These are phyloP conservation scores for Monosporascus sp. DNA, from an alignment of 2,329 filamentous ascomycete genomes.

Conservation along the genomic window DNA sequence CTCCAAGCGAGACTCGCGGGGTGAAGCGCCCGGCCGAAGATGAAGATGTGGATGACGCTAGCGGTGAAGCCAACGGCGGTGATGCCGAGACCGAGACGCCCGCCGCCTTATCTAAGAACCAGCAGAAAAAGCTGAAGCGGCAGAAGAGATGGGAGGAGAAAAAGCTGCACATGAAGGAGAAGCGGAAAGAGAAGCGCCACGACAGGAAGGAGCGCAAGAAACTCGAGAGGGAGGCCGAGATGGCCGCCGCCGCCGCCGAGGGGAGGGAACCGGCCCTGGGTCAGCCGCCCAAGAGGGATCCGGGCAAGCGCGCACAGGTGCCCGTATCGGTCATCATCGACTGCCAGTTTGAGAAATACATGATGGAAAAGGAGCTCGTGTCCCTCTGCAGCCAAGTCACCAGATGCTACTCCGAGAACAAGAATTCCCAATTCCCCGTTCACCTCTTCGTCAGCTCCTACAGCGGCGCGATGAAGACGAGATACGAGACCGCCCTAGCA, in stretches of 20 bases:
- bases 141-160: slow-evolving; percentile 71
- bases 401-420: slow-evolving; percentile 84
- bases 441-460: slow-evolving; percentile 77
- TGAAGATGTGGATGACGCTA: slow-evolving; percentile 10
- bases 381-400: slow-evolving; percentile 82
- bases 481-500: slow-evolving; percentile 71
- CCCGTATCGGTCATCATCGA: slow-evolving; percentile 82
- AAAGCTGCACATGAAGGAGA: slow-evolving; percentile 41
- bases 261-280: slow-evolving; percentile 36
- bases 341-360: slow-evolving; percentile 86
- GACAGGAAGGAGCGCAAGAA: slow-evolving; percentile 42
- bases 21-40: slow-evolving; percentile 34
- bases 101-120: slow-evolving; percentile 70
- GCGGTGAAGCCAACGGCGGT: slow-evolving; percentile 58
- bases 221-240: slow-evolving; percentile 42
- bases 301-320: slow-evolving; percentile 39
- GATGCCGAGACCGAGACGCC: slow-evolving; percentile 44
- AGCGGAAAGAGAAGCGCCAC: slow-evolving; percentile 52
- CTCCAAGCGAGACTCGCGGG: slow-evolving; percentile 4
- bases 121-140: slow-evolving; percentile 71
- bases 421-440: slow-evolving; percentile 57
- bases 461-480: slow-evolving; percentile 64
- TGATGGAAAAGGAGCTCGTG: slow-evolving; percentile 79
- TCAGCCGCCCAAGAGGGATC: slow-evolving; percentile 29
- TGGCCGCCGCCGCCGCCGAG: slow-evolving; percentile 37